Conservation (phyloP, 768 basidiomycete species). For the Phaeotremella fagi region DNA sequence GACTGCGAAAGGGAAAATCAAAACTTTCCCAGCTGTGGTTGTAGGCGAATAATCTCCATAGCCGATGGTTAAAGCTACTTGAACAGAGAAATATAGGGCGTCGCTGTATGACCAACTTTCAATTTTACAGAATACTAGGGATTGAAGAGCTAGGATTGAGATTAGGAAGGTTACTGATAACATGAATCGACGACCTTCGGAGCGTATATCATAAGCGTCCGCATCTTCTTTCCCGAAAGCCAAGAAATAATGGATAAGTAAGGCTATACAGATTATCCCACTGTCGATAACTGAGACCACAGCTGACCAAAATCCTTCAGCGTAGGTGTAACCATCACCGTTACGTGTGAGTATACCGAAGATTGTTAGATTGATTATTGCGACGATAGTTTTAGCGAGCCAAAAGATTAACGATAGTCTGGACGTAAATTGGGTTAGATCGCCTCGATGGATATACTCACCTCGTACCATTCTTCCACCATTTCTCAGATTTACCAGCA, state of each 20-base stretch:
- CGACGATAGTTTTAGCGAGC: slow-evolving; percentile 46
- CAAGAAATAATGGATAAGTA: slow-evolving; percentile 33
- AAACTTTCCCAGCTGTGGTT: slow-evolving; percentile 29
- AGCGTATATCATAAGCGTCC: slow-evolving; percentile 18
- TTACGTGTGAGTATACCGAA: slow-evolving; percentile 35
- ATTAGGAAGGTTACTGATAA: slow-evolving; percentile 35
- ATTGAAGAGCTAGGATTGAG: slow-evolving; percentile 39
- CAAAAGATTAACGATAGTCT: slow-evolving; percentile 40
- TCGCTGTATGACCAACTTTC: slow-evolving; percentile 46
- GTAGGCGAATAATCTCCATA: slow-evolving; percentile 34
- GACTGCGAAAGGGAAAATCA: slow-evolving; percentile 44
- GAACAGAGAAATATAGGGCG: slow-evolving; percentile 24
- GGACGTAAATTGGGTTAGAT: neutral
- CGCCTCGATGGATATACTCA: slow-evolving; percentile 2
- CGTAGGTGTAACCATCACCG: slow-evolving; percentile 18
- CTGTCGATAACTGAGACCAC: slow-evolving; percentile 28
- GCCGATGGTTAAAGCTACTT: slow-evolving; percentile 34
- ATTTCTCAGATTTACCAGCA: slow-evolving; percentile 22
- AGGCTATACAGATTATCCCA: slow-evolving; percentile 32
- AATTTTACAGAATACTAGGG: slow-evolving; percentile 43
- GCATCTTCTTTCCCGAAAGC: slow-evolving; percentile 6
- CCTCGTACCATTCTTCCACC: slow-evolving; percentile 35
- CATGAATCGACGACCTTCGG: slow-evolving; percentile 38
- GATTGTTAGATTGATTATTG: slow-evolving; percentile 38
- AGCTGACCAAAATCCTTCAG: slow-evolving; percentile 40